phyloP scores from a whole-genome alignment of 2,329 filamentous ascomycete genomes.

The Exserohilum rostratum region DNA sequence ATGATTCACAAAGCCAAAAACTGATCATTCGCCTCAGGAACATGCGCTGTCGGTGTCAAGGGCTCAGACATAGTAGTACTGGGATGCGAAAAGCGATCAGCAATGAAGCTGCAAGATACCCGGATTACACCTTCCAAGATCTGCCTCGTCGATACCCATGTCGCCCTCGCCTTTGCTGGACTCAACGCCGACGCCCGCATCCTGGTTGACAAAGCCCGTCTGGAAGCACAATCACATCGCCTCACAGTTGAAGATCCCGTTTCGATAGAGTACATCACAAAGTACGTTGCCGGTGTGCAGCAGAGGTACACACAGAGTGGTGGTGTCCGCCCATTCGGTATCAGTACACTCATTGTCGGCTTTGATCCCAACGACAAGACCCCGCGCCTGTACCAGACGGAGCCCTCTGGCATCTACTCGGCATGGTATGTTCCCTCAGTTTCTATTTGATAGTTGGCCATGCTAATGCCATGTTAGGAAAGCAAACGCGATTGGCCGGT shows the following conservation, averaged over 20 bases:
- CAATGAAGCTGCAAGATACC: constrained; percentile 99
- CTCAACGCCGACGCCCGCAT: constrained; percentile 98
- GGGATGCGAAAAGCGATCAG: constrained; percentile 97
- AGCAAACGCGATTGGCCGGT: constrained; percentile 97
- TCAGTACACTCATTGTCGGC: constrained; percentile 97
- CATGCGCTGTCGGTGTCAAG: constrained; percentile 97
- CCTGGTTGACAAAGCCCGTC: constrained; percentile 94
- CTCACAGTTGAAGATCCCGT: constrained; percentile 97
- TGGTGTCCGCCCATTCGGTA: constrained; percentile 97
- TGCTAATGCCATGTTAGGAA: constrained; percentile 68
- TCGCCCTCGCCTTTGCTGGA: constrained; percentile 95
- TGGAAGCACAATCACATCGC: constrained; percentile 97
- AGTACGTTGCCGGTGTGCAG: constrained; percentile 97
- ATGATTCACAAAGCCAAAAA: neutral
- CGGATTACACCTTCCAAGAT: constrained; percentile 99
- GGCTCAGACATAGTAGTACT: constrained; percentile 92
- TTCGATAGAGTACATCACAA: constrained; percentile 98
- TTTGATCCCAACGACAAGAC: constrained; percentile 92
- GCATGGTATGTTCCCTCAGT: constrained; percentile 74
- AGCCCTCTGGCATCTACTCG: constrained; percentile 99
- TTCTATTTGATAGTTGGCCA: neutral
- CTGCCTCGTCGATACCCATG: constrained; percentile 91
- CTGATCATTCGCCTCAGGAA: constrained; percentile 64
- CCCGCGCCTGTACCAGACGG: constrained; percentile 93
- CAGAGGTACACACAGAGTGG: constrained; percentile 99